phyloP scores from a whole-genome alignment of 106 monocot species.

The Platanthera zijinensis region DNA sequence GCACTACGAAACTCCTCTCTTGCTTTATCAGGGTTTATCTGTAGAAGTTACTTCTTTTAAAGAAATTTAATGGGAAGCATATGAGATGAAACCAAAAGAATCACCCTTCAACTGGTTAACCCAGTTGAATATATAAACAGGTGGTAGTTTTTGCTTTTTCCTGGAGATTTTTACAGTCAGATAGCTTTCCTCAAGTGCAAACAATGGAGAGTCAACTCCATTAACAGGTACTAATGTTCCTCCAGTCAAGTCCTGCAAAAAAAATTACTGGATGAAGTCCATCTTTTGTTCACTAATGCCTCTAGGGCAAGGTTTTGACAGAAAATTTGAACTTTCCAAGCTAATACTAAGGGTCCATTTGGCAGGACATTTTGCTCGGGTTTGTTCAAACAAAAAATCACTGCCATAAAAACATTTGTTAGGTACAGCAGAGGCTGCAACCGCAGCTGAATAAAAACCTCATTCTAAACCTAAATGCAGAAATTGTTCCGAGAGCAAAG shows the following conservation, averaged over 20 bases:
- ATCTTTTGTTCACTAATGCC: background rate
- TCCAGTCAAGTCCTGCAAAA: slow-evolving; percentile 75
- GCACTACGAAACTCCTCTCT: slow-evolving; percentile 86
- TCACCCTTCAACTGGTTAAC: background rate
- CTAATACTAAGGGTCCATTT: background rate
- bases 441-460: no score
- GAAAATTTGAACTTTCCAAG: background rate
- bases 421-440: no score
- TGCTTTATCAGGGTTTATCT: slow-evolving; percentile 98
- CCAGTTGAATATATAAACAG: background rate
- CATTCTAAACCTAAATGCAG: no score
- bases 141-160: background rate
- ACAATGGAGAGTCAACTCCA: slow-evolving; percentile 74
- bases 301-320: background rate
- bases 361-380: no score
- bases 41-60: slow-evolving; percentile 8
- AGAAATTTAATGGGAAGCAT: background rate
- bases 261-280: background rate
- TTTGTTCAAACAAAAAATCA: no score
- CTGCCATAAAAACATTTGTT: no score
- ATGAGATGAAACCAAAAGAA: background rate
- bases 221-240: slow-evolving; percentile 85
- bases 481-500: no score
- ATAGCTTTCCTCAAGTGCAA: slow-evolving; percentile 75
- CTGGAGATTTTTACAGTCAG: background rate